Conservation (phyloP, 495 filamentous ascomycete genomes). For the Talaromyces thailandensis region DNA sequence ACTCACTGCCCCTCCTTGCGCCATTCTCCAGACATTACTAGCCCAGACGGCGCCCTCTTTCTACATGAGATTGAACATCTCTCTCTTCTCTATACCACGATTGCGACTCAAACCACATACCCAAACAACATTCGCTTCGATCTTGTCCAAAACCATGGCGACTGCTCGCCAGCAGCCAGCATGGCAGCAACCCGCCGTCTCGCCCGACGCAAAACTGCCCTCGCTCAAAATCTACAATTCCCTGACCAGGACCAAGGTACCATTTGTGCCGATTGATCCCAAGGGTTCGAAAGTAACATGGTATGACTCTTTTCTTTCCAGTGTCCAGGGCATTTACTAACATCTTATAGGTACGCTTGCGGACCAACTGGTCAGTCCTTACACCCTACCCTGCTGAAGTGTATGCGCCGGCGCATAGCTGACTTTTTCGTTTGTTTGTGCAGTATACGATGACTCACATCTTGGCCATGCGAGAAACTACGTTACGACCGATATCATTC, state of each 20-base stretch:
- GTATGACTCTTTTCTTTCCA: too few species aligned
- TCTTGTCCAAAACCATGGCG: conserved; percentile 11
- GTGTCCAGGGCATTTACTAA: too few species aligned
- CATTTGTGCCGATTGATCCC: conserved; percentile 66
- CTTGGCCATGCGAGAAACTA: conserved; percentile 90
- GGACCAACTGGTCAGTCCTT: conserved; percentile 54
- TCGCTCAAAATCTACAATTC: conserved; percentile 58
- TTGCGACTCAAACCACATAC: conserved; percentile 1
- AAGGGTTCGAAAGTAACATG: conserved; percentile 62
- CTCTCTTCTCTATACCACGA: background rate
- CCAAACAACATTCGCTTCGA: background rate
- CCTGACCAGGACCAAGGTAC: conserved; percentile 59
- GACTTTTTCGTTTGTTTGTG: background rate
- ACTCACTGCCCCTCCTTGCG: background rate
- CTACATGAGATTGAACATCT: conserved; percentile 1
- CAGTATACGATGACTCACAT: conserved; percentile 82
- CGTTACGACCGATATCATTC: conserved; percentile 87
- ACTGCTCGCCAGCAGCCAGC: conserved; percentile 38
- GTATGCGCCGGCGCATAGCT: background rate
- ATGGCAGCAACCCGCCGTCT: conserved; percentile 34
- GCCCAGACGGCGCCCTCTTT: background rate
- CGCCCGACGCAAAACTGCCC: conserved; percentile 25
- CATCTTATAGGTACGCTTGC: too few species aligned
- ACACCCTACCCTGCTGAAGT: background rate
- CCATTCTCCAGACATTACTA: background rate